phyloP scores from a whole-genome alignment of 331 rosid species.

The Stylosanthes scabra region DNA sequence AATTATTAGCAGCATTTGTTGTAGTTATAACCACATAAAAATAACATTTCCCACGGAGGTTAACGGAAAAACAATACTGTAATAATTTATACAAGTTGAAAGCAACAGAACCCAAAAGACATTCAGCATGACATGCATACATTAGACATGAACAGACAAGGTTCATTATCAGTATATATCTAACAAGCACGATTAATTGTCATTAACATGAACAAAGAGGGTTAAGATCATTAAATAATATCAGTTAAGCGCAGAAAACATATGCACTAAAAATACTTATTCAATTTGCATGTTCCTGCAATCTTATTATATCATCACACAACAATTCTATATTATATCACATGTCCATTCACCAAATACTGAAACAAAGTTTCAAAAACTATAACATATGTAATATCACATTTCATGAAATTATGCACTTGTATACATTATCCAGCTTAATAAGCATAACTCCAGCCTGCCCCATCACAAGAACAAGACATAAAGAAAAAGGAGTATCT shows the following conservation, averaged over 20 bases:
- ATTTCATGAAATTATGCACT: not conserved
- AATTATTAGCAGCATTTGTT: too few species aligned
- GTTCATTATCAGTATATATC: not conserved
- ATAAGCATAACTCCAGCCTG: slow-evolving; percentile 14
- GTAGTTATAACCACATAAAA: too few species aligned
- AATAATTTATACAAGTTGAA: slow-evolving; percentile 1
- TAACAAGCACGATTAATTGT: not conserved
- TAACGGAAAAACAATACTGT: too few species aligned
- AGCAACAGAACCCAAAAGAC: not conserved
- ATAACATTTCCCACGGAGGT: too few species aligned
- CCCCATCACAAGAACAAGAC: not conserved
- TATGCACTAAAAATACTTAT: not conserved
- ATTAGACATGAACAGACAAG: slow-evolving; percentile 22
- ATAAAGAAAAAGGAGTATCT: not conserved
- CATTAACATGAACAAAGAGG: not conserved
- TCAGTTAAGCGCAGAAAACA: not conserved
- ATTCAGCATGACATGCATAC: not conserved
- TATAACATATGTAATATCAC: not conserved
- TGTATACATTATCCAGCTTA: not conserved
- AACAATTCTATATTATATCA: not conserved
- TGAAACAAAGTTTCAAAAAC: not conserved
- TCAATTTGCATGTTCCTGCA: not conserved
- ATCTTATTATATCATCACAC: not conserved
- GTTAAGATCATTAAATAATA: not conserved
- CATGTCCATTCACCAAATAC: not conserved